Percentiles rank a stretch among this genome's conserved stretches.
Evolutionary conservation across 805 yeast species (phyloP).

Genomic region (Debaryomyces hansenii): DNA sequence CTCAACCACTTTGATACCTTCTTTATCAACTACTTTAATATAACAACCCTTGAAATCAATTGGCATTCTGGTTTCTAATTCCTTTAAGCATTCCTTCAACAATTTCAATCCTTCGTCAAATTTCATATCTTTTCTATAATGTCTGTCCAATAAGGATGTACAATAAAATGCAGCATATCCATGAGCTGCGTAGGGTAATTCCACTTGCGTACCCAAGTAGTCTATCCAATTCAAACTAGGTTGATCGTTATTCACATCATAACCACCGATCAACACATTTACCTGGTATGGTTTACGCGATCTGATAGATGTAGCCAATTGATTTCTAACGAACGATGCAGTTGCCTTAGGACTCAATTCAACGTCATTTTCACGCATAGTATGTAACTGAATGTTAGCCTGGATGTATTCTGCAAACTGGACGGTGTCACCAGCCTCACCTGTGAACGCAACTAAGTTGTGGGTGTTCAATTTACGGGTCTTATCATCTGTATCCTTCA

Average conservation of each 20-base stretch:
- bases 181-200: constrained; percentile 94
- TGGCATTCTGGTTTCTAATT: constrained; percentile 83
- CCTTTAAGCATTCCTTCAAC: constrained; percentile 70
- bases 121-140: constrained; percentile 75
- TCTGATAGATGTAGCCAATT: constrained; percentile 83
- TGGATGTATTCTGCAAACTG: constrained; percentile 93
- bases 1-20: constrained; percentile 48
- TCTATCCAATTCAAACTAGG: constrained; percentile 88
- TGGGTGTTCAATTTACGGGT: constrained; percentile 67
- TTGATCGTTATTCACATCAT: constrained; percentile 53
- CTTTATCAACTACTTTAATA: constrained; percentile 65
- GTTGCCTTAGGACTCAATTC: constrained; percentile 85
- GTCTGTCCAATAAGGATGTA: constrained; percentile 85
- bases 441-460: constrained; percentile 83
- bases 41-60: constrained; percentile 88
- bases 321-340: constrained; percentile 84
- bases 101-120: constrained; percentile 77
- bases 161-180: constrained; percentile 98
- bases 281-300: constrained; percentile 93
- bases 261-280: constrained; percentile 86
- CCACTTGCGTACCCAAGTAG: constrained; percentile 88
- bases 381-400: constrained; percentile 86
- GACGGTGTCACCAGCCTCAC: constrained; percentile 95
- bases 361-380: constrained; percentile 74
- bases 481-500: constrained; percentile 44